Conservation (phyloP, 2,329 filamentous ascomycete species). For the Claviceps arundinis region DNA sequence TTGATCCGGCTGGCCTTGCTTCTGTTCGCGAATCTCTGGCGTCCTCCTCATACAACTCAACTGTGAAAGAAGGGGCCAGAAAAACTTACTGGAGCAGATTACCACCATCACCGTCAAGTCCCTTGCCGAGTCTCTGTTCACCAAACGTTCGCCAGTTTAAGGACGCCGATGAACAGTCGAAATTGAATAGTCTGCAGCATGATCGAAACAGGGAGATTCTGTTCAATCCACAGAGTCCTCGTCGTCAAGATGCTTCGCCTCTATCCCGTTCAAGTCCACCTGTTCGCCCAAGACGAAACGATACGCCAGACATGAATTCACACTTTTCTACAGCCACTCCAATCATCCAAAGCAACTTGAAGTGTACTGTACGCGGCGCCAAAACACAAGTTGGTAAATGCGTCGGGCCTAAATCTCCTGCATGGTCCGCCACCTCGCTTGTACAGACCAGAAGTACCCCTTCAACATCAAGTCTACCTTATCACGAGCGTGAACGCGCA, state of each 20-base stretch:
- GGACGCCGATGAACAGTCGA: background rate
- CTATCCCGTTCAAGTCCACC: conserved; percentile 32
- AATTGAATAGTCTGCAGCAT: background rate
- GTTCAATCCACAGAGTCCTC: conserved; percentile 26
- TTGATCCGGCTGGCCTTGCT: conserved; percentile 45
- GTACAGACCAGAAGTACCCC: conserved; percentile 16
- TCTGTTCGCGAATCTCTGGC: conserved; percentile 56
- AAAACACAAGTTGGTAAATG: conserved; percentile 34
- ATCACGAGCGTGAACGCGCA: conserved; percentile 8
- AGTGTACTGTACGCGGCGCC: conserved; percentile 17
- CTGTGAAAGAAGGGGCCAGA: conserved; percentile 41
- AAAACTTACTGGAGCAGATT: conserved; percentile 29
- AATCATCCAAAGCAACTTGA: conserved; percentile 48
- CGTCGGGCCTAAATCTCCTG: conserved; percentile 16
- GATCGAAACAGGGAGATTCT: background rate
- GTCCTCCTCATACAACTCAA: conserved; percentile 62
- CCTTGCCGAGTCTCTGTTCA: conserved; percentile 49
- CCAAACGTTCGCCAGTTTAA: conserved; percentile 33
- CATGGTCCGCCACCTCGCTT: conserved; percentile 22
- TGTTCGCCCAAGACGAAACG: conserved; percentile 53
- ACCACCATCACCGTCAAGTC: conserved; percentile 41
- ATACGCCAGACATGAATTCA: conserved; percentile 47
- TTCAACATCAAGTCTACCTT: conserved; percentile 19
- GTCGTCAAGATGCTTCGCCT: conserved; percentile 11
- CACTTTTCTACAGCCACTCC: conserved; percentile 38